These are phyloP conservation scores for Urtica urens DNA, from an alignment of 306 rosid genomes.

Conservation along the genomic window DNA sequence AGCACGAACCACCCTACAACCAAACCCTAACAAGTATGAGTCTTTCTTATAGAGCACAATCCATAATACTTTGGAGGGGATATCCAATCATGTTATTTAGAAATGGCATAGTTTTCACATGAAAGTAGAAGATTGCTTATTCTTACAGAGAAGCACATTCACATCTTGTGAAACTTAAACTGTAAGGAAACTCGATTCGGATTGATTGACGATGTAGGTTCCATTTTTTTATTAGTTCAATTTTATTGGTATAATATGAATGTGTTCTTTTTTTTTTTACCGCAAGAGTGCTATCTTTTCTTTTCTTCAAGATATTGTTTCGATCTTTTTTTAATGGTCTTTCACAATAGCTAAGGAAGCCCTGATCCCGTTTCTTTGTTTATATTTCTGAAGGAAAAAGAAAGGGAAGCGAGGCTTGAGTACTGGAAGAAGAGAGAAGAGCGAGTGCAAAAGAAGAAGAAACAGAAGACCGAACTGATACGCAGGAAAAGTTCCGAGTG, in stretches of 20 bases:
- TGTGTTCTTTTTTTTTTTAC: neutral
- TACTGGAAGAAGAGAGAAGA: constrained; percentile 57
- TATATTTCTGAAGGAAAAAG: constrained; percentile 45
- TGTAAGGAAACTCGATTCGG: too few species aligned
- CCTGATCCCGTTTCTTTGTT: neutral
- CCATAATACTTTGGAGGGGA: too few species aligned
- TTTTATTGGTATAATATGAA: neutral
- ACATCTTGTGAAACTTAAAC: too few species aligned
- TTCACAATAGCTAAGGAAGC: neutral
- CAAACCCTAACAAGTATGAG: too few species aligned
- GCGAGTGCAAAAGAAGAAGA: constrained; percentile 41
- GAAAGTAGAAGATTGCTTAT: too few species aligned
- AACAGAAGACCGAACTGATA: constrained; percentile 40
- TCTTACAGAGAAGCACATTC: too few species aligned
- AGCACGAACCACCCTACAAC: too few species aligned
- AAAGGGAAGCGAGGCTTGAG: constrained; percentile 65
- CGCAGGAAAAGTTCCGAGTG: constrained; percentile 50
- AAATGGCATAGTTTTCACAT: too few species aligned
- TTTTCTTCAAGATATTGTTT: neutral
- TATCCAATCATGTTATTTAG: too few species aligned
- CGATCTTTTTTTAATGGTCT: neutral
- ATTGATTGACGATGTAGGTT: too few species aligned
- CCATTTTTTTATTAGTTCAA: neutral
- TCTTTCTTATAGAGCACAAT: too few species aligned
- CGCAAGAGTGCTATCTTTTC: too few species aligned